A percentile compares a stretch with the other conserved stretches of the same genome.
Conservation (phyloP, 257 asterid genomes). For the Solanum sejunctum region DNA sequence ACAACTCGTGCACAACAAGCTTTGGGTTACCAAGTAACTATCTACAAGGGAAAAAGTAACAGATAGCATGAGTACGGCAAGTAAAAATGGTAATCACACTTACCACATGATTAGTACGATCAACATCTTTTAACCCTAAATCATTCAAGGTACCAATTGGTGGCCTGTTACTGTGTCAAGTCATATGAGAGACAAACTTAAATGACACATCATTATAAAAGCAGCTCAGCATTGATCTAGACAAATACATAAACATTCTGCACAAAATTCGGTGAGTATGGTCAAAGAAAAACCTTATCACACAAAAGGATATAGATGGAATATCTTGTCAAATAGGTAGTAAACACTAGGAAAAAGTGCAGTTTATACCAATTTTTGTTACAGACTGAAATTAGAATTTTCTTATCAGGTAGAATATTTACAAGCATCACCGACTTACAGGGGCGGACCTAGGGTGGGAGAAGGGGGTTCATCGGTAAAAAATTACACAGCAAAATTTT, state of each 20-base stretch:
- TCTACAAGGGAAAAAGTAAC: not conserved
- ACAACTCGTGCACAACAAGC: not conserved
- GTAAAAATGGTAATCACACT: conserved; percentile 6
- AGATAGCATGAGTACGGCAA: not conserved
- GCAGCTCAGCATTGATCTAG: not conserved
- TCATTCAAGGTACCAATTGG: not conserved
- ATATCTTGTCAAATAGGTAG: not conserved
- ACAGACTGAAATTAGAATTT: not conserved
- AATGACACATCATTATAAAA: not conserved
- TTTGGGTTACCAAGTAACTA: not conserved
- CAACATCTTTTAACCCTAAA: not conserved
- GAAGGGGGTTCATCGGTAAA: too few relatives aligned
- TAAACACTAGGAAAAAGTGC: not conserved
- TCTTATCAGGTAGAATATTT: not conserved
- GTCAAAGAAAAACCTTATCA: not conserved
- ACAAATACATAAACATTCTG: not conserved
- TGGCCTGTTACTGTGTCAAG: conserved; percentile 2
- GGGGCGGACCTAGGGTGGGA: too few relatives aligned
- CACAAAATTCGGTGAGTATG: not conserved
- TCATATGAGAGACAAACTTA: not conserved
- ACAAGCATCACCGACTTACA: not conserved
- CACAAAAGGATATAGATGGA: not conserved
- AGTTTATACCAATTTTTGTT: not conserved
- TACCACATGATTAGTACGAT: conserved; percentile 26
- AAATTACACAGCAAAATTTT: too few relatives aligned